Evolutionary conservation across 1,139 yeast genomes (phyloP).

Genomic region (Kodamaea suecica): DNA sequence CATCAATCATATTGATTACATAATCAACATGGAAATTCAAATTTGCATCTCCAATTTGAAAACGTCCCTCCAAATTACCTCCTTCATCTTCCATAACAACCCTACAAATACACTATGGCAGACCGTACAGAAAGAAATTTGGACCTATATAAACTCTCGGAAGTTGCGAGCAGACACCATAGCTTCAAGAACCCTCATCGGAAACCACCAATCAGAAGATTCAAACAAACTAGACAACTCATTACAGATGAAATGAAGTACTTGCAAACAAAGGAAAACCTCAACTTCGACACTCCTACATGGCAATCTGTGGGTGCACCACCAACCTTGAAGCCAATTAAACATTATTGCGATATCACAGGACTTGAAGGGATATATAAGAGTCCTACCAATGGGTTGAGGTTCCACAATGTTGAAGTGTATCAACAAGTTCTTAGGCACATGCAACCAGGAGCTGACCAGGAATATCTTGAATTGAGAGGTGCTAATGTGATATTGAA

Average conservation of each 20-base stretch:
- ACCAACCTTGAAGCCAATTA: slow-evolving; percentile 77
- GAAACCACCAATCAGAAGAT: slow-evolving; percentile 53
- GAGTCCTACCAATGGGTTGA: slow-evolving; percentile 70
- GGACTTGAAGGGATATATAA: slow-evolving; percentile 80
- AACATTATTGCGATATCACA: slow-evolving; percentile 90
- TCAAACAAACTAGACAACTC: slow-evolving; percentile 74
- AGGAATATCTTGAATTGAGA: slow-evolving; percentile 82
- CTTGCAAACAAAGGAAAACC: slow-evolving; percentile 38
- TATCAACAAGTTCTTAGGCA: slow-evolving; percentile 72
- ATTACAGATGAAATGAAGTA: slow-evolving; percentile 75
- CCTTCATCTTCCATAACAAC: too few species aligned
- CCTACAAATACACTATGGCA: neutral
- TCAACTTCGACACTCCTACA: slow-evolving; percentile 51
- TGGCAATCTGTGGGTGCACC: slow-evolving; percentile 75
- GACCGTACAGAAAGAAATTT: slow-evolving; percentile 7
- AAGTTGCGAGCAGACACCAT: slow-evolving; percentile 42
- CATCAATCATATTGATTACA: neutral
- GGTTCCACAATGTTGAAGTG: slow-evolving; percentile 83
- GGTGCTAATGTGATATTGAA: slow-evolving; percentile 83
- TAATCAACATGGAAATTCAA: too few species aligned
- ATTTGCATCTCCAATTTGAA: too few species aligned
- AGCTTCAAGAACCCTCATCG: slow-evolving; percentile 56
- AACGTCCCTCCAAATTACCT: too few species aligned
- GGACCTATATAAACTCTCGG: slow-evolving; percentile 37
- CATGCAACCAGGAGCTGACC: slow-evolving; percentile 90